phyloP scores from a whole-genome alignment of 108 stramenopile genomes.

The Discostella pseudostelligera region DNA sequence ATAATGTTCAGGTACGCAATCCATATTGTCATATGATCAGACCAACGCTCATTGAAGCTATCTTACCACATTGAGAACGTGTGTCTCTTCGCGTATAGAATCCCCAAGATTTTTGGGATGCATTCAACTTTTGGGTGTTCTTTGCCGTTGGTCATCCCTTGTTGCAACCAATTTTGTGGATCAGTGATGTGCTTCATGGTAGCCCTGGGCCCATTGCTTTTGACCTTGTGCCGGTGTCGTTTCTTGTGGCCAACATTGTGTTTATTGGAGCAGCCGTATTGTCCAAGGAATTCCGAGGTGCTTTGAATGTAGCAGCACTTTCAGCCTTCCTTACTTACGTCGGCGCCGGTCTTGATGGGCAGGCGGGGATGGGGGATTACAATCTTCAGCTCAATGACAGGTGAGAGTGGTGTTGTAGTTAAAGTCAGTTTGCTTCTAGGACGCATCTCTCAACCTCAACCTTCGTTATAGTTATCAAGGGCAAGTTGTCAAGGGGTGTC shows the following conservation, averaged over 20 bases:
- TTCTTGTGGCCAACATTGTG: constrained; percentile 67
- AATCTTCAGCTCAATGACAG: constrained; percentile 85
- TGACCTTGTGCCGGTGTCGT: constrained; percentile 73
- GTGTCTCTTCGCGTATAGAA: constrained; percentile 12
- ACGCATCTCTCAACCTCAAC: no score
- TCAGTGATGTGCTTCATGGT: constrained; percentile 87
- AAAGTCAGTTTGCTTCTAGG: no score
- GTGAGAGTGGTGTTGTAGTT: no score
- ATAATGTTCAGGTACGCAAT: constrained; percentile 46
- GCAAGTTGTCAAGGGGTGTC: constrained; percentile 84
- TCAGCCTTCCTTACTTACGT: constrained; percentile 77
- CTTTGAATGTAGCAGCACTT: constrained; percentile 71
- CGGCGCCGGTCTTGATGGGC: constrained; percentile 83
- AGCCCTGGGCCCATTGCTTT: constrained; percentile 75
- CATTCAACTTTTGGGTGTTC: constrained; percentile 92
- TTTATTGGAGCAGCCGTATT: constrained; percentile 65
- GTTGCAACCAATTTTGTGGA: constrained; percentile 85
- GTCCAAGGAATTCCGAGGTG: constrained; percentile 75
- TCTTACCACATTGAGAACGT: not conserved
- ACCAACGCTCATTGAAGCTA: not conserved
- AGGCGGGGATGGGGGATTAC: constrained; percentile 79
- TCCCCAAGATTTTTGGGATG: constrained; percentile 74
- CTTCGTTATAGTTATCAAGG: constrained; percentile 69
- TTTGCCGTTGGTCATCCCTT: constrained; percentile 90
- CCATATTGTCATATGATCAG: not conserved